Conservation (phyloP, 139 green algal genomes). For the Gonium pectorale region DNA sequence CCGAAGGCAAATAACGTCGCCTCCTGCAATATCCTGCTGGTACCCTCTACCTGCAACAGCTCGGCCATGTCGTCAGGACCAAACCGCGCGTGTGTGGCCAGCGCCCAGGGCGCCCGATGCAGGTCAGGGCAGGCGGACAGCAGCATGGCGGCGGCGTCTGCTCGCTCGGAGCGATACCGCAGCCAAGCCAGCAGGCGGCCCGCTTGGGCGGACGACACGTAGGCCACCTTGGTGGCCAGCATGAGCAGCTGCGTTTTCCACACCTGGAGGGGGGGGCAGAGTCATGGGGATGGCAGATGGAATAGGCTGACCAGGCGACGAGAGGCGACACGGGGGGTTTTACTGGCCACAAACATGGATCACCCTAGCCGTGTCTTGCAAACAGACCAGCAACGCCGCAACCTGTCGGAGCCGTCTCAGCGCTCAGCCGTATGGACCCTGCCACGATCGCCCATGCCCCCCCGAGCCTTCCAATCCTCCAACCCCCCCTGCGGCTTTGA, state of each 20-base stretch:
- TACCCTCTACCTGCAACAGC: slow-evolving; percentile 35
- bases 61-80: slow-evolving; percentile 34
- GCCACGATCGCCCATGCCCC: no score
- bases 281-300: no score
- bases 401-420: no score
- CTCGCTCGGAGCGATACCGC: slow-evolving; percentile 29
- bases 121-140: slow-evolving; percentile 21
- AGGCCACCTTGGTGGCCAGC: slow-evolving; percentile 34
- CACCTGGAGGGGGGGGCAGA: background rate
- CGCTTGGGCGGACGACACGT: slow-evolving; percentile 12
- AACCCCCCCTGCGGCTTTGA: no score
- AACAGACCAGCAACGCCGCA: no score
- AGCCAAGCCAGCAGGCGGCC: slow-evolving; percentile 19
- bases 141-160: slow-evolving; percentile 26
- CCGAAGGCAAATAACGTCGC: background rate
- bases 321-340: no score
- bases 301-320: no score
- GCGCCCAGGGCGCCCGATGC: slow-evolving; percentile 34
- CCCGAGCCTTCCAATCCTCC: no score
- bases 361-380: no score
- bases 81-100: background rate
- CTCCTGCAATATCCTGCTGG: background rate
- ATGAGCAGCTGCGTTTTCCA: slow-evolving; percentile 41
- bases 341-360: no score
- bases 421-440: no score